Base-by-base conservation (phyloP, 192 early-diverging fungal species). In the Umbelopsis ramanniana region DNA sequence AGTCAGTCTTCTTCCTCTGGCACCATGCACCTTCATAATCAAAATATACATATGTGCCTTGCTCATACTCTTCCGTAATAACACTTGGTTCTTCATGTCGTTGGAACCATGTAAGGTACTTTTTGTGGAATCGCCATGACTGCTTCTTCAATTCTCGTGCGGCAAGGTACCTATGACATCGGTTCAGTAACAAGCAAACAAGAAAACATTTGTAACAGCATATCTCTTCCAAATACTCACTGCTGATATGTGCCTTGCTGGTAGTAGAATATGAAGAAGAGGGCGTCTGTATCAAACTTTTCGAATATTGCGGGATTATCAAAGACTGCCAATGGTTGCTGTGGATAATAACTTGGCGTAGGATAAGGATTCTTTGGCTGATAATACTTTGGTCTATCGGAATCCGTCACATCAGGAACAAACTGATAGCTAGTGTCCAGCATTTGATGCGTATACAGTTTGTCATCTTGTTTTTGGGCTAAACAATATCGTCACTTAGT, bases 241-340 rank as follows among this genome's bases (percentile, higher is more conserved):
- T 99, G 97, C 75, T 97, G 95, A 69, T 95, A 96, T 50, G 97
- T 97, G 63, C 94, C 95, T 79, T 94, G 95, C 79, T 94, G 95
- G 82, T 96, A 96, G 83, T 99, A 99, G 78, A 99, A 99, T 70
- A 97, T 95, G 78, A 94, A 99, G 81, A 98, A 99, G 68, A 99
- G 83, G 38, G 96, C 94, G 79, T 99, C 96, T 52, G 95, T 86
- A 46, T 97, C 95, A 77, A 98, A 92, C 74, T 92, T 93, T 75
- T 97, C 92, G 81, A 93, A 96, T 70, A 96, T 84, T 4, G 86
- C 87, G 5, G 95, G 88, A 68, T 91, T 90, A 50, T 95, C 95
- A 68, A 97, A 93, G 33, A 95, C 83, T 4, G 90, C 84, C 46
- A 91, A 75, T 29, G 89, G 86, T 14, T 93, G 93, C 72, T 97